Conservation (phyloP, 805 yeast species). For the Kluyveromyces wickerhamii region DNA sequence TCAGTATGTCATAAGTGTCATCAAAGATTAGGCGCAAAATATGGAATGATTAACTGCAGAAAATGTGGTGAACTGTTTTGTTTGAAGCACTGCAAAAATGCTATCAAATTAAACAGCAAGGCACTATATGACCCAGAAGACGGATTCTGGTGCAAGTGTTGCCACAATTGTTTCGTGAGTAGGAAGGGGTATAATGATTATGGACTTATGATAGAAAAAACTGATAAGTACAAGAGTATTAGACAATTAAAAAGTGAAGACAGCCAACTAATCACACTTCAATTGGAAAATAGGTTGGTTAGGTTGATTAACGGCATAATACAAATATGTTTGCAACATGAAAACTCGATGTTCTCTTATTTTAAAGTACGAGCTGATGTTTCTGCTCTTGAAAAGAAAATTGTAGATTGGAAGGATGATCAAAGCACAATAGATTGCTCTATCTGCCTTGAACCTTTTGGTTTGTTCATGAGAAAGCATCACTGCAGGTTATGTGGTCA, state of each 20-base stretch:
- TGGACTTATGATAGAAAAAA: slow-evolving; percentile 41
- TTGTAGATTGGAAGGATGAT: slow-evolving; percentile 64
- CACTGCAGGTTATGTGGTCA: slow-evolving; percentile 88
- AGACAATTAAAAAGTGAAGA: slow-evolving; percentile 42
- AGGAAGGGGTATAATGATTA: slow-evolving; percentile 47
- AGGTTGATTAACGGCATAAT: slow-evolving; percentile 32
- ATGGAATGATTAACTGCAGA: slow-evolving; percentile 51
- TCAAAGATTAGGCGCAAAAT: slow-evolving; percentile 48
- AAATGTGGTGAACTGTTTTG: slow-evolving; percentile 72
- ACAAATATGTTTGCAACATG: slow-evolving; percentile 19
- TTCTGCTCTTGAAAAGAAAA: slow-evolving; percentile 36
- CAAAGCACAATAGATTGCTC: slow-evolving; percentile 43
- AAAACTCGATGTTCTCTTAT: slow-evolving; percentile 18
- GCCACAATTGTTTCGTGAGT: slow-evolving; percentile 48
- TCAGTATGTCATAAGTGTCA: slow-evolving; percentile 33
- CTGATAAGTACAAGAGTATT: slow-evolving; percentile 32
- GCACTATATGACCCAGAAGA: slow-evolving; percentile 39
- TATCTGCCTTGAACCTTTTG: slow-evolving; percentile 53
- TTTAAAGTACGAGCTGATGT: slow-evolving; percentile 25
- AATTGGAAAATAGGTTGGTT: slow-evolving; percentile 53
- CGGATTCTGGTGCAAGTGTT: slow-evolving; percentile 68
- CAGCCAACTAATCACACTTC: slow-evolving; percentile 43
- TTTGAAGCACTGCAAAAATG: slow-evolving; percentile 49
- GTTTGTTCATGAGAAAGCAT: slow-evolving; percentile 60
- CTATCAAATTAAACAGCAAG: slow-evolving; percentile 40